Evolutionary conservation across 768 basidiomycete species (phyloP).

Genomic region (Suillus occidentalis): DNA sequence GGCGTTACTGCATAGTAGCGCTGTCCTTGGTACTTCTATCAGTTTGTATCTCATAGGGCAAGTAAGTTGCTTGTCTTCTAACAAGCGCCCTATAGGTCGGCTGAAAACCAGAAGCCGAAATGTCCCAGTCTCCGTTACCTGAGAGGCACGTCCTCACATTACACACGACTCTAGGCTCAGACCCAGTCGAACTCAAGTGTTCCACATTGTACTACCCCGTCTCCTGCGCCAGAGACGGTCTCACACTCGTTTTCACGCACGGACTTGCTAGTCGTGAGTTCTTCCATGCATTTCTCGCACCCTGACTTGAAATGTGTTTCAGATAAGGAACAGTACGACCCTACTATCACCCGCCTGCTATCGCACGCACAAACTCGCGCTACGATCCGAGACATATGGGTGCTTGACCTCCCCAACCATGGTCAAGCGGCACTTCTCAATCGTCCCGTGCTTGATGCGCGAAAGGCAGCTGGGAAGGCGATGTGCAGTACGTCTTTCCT

Average conservation of each 20-base stretch:
- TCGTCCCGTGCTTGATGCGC: constrained; percentile 24
- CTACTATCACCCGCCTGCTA: constrained; percentile 10
- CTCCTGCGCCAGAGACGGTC: constrained; percentile 15
- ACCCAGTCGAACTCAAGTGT: constrained; percentile 18
- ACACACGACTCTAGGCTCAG: constrained; percentile 18
- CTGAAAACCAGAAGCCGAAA: not conserved
- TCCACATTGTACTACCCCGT: constrained; percentile 27
- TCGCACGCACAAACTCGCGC: not conserved
- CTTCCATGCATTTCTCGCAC: not conserved
- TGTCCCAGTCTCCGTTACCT: constrained; percentile 3
- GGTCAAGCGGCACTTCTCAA: constrained; percentile 36
- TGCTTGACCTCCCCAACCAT: constrained; percentile 37
- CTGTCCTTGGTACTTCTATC: not conserved
- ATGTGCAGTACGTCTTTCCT: constrained; percentile 22
- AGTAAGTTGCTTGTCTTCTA: not conserved
- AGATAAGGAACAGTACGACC: constrained; percentile 33
- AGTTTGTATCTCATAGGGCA: not conserved
- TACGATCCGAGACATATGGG: constrained; percentile 33
- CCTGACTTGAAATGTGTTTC: not conserved
- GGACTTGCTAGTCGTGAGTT: constrained; percentile 28
- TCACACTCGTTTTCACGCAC: constrained; percentile 29
- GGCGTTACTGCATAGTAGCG: not conserved
- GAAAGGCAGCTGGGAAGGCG: constrained; percentile 18
- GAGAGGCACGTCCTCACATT: constrained; percentile 21
- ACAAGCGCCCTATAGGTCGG: not conserved